Evolutionary conservation across 345 rosid genomes (phyloP).

Genomic region (Populus nigra): DNA sequence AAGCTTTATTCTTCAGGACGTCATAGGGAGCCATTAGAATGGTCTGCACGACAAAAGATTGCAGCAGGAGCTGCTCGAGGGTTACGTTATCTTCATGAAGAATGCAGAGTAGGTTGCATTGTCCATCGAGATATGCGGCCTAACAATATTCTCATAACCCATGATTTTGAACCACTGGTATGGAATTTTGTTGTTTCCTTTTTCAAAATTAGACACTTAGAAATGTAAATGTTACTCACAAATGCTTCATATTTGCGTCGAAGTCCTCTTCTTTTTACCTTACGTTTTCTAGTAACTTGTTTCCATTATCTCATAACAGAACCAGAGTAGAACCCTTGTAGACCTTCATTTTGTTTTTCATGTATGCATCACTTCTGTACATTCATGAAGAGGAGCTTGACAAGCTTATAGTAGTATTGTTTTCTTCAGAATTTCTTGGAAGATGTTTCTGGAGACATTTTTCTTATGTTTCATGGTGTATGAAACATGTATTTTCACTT

Average conservation of each 20-base stretch:
- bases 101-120: constrained; percentile 99
- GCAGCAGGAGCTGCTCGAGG: constrained; percentile 99
- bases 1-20: constrained; percentile 48
- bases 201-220: not conserved
- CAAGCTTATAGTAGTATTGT: not conserved
- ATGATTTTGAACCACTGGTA: constrained; percentile 98
- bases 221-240: not conserved
- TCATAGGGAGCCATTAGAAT: constrained; percentile 62
- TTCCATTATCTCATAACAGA: not conserved
- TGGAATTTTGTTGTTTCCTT: not conserved
- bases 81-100: constrained; percentile 97
- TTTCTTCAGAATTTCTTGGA: not conserved
- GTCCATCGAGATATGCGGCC: constrained; percentile 99
- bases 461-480: not conserved
- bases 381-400: not conserved
- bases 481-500: not conserved
- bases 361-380: not conserved
- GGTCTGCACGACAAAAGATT: constrained; percentile 92
- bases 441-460: not conserved
- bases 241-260: not conserved
- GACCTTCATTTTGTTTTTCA: not conserved
- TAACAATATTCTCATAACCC: constrained; percentile 95
- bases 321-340: not conserved
- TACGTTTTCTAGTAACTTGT: not conserved
- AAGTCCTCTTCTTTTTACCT: not conserved